Evolutionary conservation across 345 rosid genomes (phyloP).

Genomic region (Firmiana major): DNA sequence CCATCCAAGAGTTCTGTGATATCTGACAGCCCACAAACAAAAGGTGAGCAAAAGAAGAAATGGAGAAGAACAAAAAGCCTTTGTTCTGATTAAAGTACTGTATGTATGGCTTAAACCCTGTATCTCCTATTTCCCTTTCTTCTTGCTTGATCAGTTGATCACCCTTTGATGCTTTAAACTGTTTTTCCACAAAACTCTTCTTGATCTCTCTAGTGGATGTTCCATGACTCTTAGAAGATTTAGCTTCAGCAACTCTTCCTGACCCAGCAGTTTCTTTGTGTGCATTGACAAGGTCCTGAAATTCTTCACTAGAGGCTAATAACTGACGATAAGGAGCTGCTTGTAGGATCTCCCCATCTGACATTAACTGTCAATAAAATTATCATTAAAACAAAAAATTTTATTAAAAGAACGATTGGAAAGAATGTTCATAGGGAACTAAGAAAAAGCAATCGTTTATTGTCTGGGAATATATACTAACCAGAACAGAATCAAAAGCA

Average conservation of each 20-base stretch:
- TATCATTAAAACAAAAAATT: not conserved
- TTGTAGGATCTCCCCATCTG: conserved; percentile 73
- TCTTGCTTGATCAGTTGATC: conserved; percentile 78
- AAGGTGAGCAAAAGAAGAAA: conserved; percentile 43
- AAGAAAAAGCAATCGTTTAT: not conserved
- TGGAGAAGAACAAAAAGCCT: conserved; percentile 52
- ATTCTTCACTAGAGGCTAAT: conserved; percentile 56
- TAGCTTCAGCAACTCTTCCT: conserved; percentile 48
- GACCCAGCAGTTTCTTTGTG: conserved; percentile 94
- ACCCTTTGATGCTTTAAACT: conserved; percentile 42
- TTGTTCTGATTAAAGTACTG: conserved; percentile 60
- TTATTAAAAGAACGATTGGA: not conserved
- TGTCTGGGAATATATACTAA: conserved; percentile 23
- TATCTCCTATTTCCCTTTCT: conserved; percentile 79
- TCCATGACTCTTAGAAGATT: conserved; percentile 29
- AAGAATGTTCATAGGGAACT: not conserved
- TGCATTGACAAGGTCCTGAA: conserved; percentile 84
- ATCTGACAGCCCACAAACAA: conserved; percentile 47
- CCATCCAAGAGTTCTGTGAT: conserved; percentile 75
- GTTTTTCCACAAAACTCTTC: conserved; percentile 40
- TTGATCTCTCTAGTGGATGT: conserved; percentile 50
- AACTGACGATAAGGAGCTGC: conserved; percentile 75
- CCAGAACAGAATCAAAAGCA: conserved; percentile 83
- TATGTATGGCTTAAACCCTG: conserved; percentile 67
- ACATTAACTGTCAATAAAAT: conserved; percentile 61